A percentile compares a stretch with the other conserved stretches of the same genome.
These are phyloP conservation scores for Fusarium sambucinum DNA, from an alignment of 2,329 filamentous ascomycete genomes.

Conservation along the genomic window DNA sequence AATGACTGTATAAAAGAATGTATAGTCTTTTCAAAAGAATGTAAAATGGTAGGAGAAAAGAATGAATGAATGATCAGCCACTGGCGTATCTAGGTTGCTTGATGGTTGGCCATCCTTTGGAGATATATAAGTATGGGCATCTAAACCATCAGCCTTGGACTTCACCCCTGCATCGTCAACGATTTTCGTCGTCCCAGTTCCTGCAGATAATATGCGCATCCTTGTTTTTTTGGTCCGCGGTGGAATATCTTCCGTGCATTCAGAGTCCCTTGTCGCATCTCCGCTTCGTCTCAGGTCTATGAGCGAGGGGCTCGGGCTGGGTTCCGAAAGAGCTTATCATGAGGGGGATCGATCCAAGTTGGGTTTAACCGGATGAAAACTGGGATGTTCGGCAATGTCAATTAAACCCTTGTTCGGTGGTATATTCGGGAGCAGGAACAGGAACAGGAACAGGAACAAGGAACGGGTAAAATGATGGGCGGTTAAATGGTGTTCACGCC, in stretches of 20 bases:
- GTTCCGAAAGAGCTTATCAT: conserved; percentile 25
- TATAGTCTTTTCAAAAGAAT: conserved; percentile 1
- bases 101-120: conserved; percentile 11
- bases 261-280: conserved; percentile 34
- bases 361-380: conserved; percentile 7
- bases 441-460: background rate
- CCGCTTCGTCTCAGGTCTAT: conserved; percentile 45
- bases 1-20: conserved; percentile 26
- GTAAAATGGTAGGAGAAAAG: conserved; percentile 11
- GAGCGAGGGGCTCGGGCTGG: conserved; percentile 30
- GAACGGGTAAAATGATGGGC: background rate
- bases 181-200: conserved; percentile 19
- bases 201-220: conserved; percentile 4
- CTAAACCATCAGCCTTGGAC: background rate
- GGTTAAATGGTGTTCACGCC: conserved; percentile 5
- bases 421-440: background rate
- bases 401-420: conserved; percentile 6
- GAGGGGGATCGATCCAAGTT: conserved; percentile 19
- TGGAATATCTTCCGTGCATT: conserved; percentile 43
- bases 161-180: background rate
- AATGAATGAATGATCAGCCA: conserved; percentile 22
- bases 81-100: conserved; percentile 10
- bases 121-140: conserved; percentile 23
- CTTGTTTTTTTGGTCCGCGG: conserved; percentile 26
- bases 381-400: conserved; percentile 22